Evolutionary conservation across 768 basidiomycete species (phyloP), one percentile per base, ranked within the genome.

Genomic region (Auricularia heimuer): DNA sequence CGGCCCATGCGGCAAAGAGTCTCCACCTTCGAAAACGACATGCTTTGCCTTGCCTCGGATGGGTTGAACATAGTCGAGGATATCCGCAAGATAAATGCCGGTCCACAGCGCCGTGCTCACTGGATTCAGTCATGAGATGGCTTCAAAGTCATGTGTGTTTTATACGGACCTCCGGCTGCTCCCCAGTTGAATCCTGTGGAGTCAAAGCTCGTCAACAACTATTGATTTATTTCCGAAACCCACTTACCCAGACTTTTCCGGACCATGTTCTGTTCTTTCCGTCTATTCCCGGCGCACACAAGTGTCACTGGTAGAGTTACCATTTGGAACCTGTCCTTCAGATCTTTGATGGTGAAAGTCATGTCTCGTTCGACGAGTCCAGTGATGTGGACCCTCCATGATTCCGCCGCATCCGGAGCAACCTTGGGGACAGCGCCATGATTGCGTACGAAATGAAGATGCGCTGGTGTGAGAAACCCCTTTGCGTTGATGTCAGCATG

Each of bases 241-340:
- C 39, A 8, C 47, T 51, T 51, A 51, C 47, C 84, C 1, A 85
- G 77, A 7, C 79, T 78, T 70, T 86, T 82, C 16, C 76, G 77
- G 37, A 85, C 78, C 58, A 84, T 74, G 68, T 88, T 88, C 70
- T 87, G 86, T 68, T 88, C 85, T 70, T 85, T 87, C 34, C 86
- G 75, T 2, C 86, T 73, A 70, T 87, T 87, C 1, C 86, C 86
- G 1, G 86, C 86, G 67, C 86, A 87, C 3, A 83, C 82, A 11
- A 87, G 71, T 0, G 86, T 87, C 21, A 86, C 77, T 3, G 86
- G 86, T 3, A 86, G 66, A 0, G 85, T 87, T 4, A 85, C 80
- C 8, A 81, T 75, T 10, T 77, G 74, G 68, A 86, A 85, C n/a
- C 67, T 73, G 18, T 69, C 68, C 51, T 75, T 75, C 6, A 87